These are phyloP conservation scores for Picochlorum sp. DNA, from an alignment of 139 green algal genomes.

Conservation along the genomic window DNA sequence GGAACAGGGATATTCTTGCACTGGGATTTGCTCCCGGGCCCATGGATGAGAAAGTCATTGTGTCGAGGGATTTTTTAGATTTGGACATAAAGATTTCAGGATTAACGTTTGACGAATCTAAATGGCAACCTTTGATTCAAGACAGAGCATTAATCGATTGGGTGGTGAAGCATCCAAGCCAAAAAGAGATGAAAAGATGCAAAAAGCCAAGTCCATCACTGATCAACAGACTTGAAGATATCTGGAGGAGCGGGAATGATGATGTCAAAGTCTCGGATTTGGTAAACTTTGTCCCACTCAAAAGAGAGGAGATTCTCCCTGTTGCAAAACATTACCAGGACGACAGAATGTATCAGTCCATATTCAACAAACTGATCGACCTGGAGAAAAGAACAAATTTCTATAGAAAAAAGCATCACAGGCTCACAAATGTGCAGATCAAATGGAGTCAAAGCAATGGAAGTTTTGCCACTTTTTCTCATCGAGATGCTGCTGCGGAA, in stretches of 20 bases:
- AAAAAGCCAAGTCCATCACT: neutral
- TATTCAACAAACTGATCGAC: neutral
- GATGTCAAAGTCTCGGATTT: neutral
- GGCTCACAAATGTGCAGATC: neutral
- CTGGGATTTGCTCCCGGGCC: neutral
- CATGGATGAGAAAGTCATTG: neutral
- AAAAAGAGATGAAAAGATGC: neutral
- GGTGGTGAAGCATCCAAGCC: neutral
- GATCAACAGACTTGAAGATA: neutral
- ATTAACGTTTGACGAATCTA: neutral
- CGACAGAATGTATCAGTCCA: neutral
- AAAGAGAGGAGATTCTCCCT: neutral
- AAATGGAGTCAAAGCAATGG: neutral
- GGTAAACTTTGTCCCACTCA: neutral
- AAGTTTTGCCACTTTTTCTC: neutral
- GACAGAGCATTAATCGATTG: neutral
- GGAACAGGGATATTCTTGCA: neutral
- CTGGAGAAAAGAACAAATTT: neutral
- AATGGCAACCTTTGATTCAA: neutral
- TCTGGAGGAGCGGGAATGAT: neutral
- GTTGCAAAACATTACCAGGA: neutral
- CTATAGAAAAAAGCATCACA: neutral
- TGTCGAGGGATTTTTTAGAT: neutral
- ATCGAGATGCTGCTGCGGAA: neutral
- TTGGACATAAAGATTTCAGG: neutral